Percentiles rank a stretch among this genome's conserved stretches.
Evolutionary conservation across 2,329 filamentous ascomycete species (phyloP).

Genomic region (Neopestalotiopsis sp.): DNA sequence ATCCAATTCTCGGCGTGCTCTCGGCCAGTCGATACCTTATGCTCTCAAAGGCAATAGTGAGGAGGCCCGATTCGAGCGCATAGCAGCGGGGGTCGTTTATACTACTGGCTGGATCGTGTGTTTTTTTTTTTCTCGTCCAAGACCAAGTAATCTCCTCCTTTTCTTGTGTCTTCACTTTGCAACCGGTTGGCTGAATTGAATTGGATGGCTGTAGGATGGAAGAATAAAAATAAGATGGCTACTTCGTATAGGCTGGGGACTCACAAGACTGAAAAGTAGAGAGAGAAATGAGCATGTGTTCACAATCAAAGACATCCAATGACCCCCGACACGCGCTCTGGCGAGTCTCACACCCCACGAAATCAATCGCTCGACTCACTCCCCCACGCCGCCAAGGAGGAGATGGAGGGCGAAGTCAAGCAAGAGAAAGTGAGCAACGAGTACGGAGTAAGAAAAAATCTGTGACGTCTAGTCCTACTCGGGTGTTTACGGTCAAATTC

Average conservation of each 20-base stretch:
- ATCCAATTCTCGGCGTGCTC: not conserved
- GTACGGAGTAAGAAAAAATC: not conserved
- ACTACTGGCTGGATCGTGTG: not conserved
- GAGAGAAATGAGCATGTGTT: conserved; percentile 12
- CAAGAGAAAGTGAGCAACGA: not conserved
- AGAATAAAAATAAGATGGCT: not conserved
- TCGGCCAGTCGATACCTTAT: not conserved
- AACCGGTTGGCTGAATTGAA: not conserved
- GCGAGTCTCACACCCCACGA: not conserved
- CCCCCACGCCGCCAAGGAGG: conserved; percentile 5
- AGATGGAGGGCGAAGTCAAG: not conserved
- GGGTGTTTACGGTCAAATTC: not conserved
- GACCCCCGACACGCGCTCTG: conserved; percentile 16
- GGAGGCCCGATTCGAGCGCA: not conserved
- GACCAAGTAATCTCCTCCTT: not conserved
- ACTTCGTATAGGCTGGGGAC: not conserved
- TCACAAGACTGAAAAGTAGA: not conserved
- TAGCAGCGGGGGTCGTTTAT: not conserved
- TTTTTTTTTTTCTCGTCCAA: not conserved
- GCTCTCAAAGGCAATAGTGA: not conserved
- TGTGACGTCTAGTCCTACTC: conserved; percentile 7
- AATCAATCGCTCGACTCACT: conserved; percentile 5
- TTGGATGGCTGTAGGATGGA: not conserved
- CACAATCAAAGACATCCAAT: conserved; percentile 8
- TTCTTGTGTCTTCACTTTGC: not conserved